Evolutionary conservation across 2,329 filamentous ascomycete genomes (phyloP), one percentile per base, ranked within the genome.

Genomic region (Venturia oleaginea): DNA sequence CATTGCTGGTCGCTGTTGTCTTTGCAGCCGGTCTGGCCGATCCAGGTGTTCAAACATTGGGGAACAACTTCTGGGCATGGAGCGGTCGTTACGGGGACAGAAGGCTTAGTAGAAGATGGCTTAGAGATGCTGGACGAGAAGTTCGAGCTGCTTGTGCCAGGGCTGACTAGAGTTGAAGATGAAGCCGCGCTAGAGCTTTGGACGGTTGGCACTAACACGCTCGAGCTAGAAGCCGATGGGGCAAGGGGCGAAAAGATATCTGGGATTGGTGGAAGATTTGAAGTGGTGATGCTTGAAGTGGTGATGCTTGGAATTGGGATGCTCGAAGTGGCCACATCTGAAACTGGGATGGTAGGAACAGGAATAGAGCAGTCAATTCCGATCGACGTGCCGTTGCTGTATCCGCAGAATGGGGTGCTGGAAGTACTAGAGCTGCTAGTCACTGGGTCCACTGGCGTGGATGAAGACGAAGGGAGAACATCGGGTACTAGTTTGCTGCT

Each of bases 1-100:
- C 93, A 97, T 69, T 79, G 77, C 66, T 82, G 78, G 73, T 96
- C 91, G 54, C 88, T 87, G 86, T 96, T 96, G 79, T 90, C 86
- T 71, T 83, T 82, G 85, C 93, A 97, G 73, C 84, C 80, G 61
- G 89, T 84, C 67, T 82, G 78, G 74, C 85, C 84, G 72, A 96
- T 78, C 90, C 91, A 97, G 71, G 92, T 95, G 84, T 93, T 94
- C 78, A 97, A 80, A 81, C 93, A 97, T 73, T 86, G 86, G 68
- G 93, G 92, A 61, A 97, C 87, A 59, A 92, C 84, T 32, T 81
- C 78, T 65, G 92, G 91, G 78, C 86, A 85, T 65, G 70, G 61
- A 24, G 67, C 57, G 15, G 64, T 60, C 24, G 68, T 59, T 57
- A 46, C 27, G 37, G 65, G 63, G 42, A 30, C 64, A 61, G 61